These are phyloP conservation scores for Austropuccinia psidii DNA, from an alignment of 1,284 basidiomycete species.

Conservation along the genomic window DNA sequence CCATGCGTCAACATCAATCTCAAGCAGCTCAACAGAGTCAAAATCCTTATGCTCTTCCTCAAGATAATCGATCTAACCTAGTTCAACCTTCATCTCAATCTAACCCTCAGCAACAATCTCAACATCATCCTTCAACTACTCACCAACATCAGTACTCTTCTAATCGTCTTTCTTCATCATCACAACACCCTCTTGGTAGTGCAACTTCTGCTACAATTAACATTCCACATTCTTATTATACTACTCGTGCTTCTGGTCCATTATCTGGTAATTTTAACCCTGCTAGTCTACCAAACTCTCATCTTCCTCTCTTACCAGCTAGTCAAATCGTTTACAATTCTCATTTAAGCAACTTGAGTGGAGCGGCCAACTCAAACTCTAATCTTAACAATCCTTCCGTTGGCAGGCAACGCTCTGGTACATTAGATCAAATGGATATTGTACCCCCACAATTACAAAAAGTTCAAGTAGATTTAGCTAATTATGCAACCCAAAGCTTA, in stretches of 20 bases:
- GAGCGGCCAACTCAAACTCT: conserved; percentile 40
- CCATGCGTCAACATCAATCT: conserved; percentile 47
- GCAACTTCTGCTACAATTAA: conserved; percentile 5
- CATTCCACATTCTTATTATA: conserved; percentile 23
- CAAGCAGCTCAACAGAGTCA: conserved; percentile 42
- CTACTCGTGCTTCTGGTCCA: conserved; percentile 14
- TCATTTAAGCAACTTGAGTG: conserved; percentile 14
- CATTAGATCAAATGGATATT: conserved; percentile 72
- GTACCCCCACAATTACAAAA: conserved; percentile 73
- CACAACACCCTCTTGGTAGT: not conserved
- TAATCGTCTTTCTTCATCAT: conserved; percentile 26
- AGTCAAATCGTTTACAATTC: conserved; percentile 31
- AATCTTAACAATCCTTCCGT: conserved; percentile 40
- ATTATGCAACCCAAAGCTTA: conserved; percentile 39
- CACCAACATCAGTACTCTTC: conserved; percentile 38
- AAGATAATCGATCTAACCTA: conserved; percentile 25
- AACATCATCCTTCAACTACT: conserved; percentile 40
- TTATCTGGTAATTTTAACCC: conserved; percentile 31
- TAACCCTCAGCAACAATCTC: conserved; percentile 45
- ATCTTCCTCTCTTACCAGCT: conserved; percentile 35
- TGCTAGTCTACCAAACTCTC: conserved; percentile 29
- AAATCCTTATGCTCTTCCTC: conserved; percentile 41
- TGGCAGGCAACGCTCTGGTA: conserved; percentile 66
- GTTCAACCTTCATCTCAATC: conserved; percentile 44
- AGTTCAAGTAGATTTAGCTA: conserved; percentile 45